Percentiles rank a stretch among this genome's conserved stretches.
Conservation (phyloP, 139 green algal species). For the Mychonastes homosphaera region DNA sequence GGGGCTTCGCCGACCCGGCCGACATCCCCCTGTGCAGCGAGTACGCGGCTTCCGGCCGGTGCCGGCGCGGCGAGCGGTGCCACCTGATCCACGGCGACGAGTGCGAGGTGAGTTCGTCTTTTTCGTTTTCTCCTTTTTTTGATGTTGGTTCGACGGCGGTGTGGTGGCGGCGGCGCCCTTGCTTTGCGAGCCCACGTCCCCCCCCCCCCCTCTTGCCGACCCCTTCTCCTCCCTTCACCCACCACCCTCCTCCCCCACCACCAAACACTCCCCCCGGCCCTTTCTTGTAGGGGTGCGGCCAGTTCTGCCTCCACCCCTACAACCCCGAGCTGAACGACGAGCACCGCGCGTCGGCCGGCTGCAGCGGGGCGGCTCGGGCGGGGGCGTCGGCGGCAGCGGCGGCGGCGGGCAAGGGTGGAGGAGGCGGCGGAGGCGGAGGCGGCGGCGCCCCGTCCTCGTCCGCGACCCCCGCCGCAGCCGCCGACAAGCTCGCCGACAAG, state of each 20-base stretch:
- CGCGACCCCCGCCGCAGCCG: background rate
- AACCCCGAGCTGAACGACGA: constrained; percentile 23
- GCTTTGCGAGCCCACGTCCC: no score
- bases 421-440: background rate
- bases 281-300: constrained; percentile 25
- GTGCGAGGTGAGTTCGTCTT: constrained; percentile 35
- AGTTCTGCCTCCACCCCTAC: constrained; percentile 44
- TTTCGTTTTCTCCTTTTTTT: background rate
- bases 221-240: no score
- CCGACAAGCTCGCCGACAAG: background rate
- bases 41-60: constrained; percentile 33
- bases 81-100: constrained; percentile 40
- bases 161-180: no score
- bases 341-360: constrained; percentile 15
- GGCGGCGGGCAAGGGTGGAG: background rate
- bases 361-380: background rate
- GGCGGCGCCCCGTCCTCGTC: background rate
- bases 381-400: constrained; percentile 1
- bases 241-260: no score
- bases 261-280: constrained; percentile 5
- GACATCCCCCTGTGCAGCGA: constrained; percentile 46
- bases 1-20: constrained; percentile 21
- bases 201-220: no score
- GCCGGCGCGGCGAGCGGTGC: constrained; percentile 34
- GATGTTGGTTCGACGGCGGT: background rate